Evolutionary conservation across 176 grass and related monocot genomes (phyloP), one percentile per base, ranked within the genome.

Genomic region (Elymus sibiricus): DNA sequence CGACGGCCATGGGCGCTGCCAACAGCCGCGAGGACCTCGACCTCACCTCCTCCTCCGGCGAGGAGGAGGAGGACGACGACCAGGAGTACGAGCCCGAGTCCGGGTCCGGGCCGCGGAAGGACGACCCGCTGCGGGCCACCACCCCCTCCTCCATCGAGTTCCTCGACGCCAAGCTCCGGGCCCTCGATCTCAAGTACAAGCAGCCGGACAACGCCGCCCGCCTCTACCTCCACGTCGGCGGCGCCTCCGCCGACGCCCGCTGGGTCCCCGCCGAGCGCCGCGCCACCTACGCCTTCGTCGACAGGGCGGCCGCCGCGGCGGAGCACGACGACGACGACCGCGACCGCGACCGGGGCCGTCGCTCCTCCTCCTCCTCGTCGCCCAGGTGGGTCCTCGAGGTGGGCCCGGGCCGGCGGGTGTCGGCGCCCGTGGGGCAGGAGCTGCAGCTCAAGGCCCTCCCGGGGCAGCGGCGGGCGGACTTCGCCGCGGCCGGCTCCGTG

Each of bases 21-120:
- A 90, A 98, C 82, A 98, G 96, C 85, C 90, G 93, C 35, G 96
- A 95, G 83, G 96, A 87, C 49, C 82, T 98, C 68, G 92, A 95
- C 61, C 88, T 95, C 77, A 89, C 90, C 60, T 92, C 94, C 78
- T 84, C 92, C 37, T 84, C 89, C 17, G 79, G 83, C 29, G 89
- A 94, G 2, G 92, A 92, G 42, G 81, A 85, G 21, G 89, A 86
- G 12, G 85, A 85, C 1, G 90, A 87, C 1, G 88, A 78, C 1
- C 75, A 91, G 65, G 91, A 90, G 59, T 82, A 90, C 79, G 82
- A 90, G 19, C 59, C 81, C 77, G n/a, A 21, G 49, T 79, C 81
- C 49, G 69, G 67, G 1, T 11, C 43, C 66, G 34, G 63, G 46
- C 79, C 21, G 85, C 79, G 83, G 64, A 73, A 74, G 17, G 81